Evolutionary conservation across 1,284 basidiomycete species (phyloP), one percentile per base, ranked within the genome.

Genomic region (Trametes hirsuta): DNA sequence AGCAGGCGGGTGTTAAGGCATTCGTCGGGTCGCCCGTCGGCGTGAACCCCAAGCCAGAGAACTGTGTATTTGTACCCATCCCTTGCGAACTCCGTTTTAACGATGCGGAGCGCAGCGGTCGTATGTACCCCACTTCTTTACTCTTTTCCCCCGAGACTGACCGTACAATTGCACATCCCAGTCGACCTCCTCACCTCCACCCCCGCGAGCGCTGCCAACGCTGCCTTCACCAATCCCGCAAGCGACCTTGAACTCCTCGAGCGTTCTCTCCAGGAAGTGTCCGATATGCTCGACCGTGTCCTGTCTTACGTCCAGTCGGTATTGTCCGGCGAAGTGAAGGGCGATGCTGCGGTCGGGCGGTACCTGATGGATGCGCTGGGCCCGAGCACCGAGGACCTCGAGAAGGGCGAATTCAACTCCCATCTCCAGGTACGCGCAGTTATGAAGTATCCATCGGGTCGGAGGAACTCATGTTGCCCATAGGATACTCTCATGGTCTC

Each of bases 401-500:
- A 91, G 70, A 87, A 90, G 72, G 84, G 86, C 47, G 85, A 86
- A 15, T 94, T 94, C 78, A 88, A 91, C 69, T 81, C 82, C 42
- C 90, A 85, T 68, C 77, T 92, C 73, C 90, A 84, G 85, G 89
- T 90, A 62, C 58, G 81, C 70, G 18, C 6, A 22, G 36, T 42
- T 61, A 22, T 21, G 41, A 14, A 39, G 12, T 36, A 35, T 14
- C 18, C 11, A 15, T 45, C 9, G 5, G 24, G 35, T 15, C 11
- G 11, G 10, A 30, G 11, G 37, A 42, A 1, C 37, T 58, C 11
- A 55, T 34, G 37, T 2, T 25, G 25, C 5, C 15, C 37, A 40
- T 80, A 97, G 87, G 95, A 97, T 74, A 93, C 90, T 18, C 81
- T 97, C 66, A 97, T 96, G 89, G 87, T 98, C 57, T 93, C 94